phyloP scores from a whole-genome alignment of 495 filamentous ascomycete genomes.

The Penicillium cataractarum region DNA sequence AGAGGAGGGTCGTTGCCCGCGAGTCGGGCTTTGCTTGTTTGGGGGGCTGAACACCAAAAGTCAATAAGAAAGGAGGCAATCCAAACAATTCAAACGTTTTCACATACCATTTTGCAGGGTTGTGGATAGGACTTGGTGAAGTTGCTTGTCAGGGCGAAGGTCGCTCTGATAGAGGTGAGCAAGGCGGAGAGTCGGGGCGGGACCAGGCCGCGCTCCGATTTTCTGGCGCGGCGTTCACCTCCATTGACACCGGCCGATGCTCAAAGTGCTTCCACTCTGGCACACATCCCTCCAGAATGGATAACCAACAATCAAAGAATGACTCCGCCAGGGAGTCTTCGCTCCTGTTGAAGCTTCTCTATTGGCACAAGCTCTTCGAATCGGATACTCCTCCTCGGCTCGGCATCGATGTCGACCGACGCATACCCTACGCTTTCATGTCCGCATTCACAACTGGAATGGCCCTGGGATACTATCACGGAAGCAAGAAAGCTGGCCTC shows the following conservation, averaged over 20 bases:
- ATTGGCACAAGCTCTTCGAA: slow-evolving; percentile 50
- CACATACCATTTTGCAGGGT: slow-evolving; percentile 24
- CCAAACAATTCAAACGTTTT: neutral
- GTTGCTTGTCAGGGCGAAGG: neutral
- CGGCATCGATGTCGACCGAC: slow-evolving; percentile 61
- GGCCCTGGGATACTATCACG: slow-evolving; percentile 70
- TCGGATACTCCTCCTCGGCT: slow-evolving; percentile 59
- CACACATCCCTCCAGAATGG: slow-evolving; percentile 29
- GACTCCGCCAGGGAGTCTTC: slow-evolving; percentile 23
- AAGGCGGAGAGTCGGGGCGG: slow-evolving; percentile 27
- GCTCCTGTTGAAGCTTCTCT: slow-evolving; percentile 34
- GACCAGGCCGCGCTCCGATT: slow-evolving; percentile 11
- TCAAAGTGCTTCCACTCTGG: neutral
- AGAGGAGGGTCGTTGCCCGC: slow-evolving; percentile 64
- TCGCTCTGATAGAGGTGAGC: slow-evolving; percentile 7
- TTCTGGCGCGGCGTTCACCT: neutral
- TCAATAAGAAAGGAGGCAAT: neutral
- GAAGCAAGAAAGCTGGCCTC: slow-evolving; percentile 70
- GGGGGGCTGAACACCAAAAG: slow-evolving; percentile 14
- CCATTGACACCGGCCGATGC: neutral
- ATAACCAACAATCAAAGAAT: slow-evolving; percentile 22
- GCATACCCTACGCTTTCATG: slow-evolving; percentile 63
- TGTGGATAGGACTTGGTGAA: neutral
- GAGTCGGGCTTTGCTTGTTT: slow-evolving; percentile 38
- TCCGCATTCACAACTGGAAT: slow-evolving; percentile 67